Evolutionary conservation across 805 yeast species (phyloP).

Genomic region (Wickerhamiella dianesei): DNA sequence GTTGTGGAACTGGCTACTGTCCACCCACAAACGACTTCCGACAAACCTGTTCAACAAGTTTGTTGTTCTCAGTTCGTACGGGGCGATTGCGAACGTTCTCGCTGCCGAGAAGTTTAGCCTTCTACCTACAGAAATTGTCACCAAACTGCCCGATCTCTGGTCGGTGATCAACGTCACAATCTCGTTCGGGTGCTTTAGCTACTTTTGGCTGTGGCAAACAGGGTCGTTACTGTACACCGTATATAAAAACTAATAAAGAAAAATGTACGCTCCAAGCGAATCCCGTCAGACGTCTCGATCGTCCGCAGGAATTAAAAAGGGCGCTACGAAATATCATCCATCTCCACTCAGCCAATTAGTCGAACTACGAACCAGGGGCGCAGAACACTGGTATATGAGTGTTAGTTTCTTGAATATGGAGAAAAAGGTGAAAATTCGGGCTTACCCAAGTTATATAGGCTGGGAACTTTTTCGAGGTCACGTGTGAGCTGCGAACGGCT

Average conservation of each 20-base stretch:
- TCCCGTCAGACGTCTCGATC: not conserved
- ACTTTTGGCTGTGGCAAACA: constrained; percentile 70
- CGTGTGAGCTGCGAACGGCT: too few species aligned
- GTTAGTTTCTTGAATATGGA: not conserved
- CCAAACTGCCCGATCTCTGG: constrained; percentile 69
- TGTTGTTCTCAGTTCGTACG: constrained; percentile 39
- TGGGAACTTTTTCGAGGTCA: not conserved
- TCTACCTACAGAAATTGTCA: constrained; percentile 28
- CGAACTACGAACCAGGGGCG: not conserved
- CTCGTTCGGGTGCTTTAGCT: constrained; percentile 58
- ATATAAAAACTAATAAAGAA: not conserved
- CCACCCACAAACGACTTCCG: constrained; percentile 25
- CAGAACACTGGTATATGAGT: constrained; percentile 1
- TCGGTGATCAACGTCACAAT: constrained; percentile 59
- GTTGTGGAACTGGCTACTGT: constrained; percentile 57
- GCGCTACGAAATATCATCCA: not conserved
- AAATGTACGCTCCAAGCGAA: constrained; percentile 1
- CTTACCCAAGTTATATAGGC: not conserved
- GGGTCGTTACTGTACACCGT: constrained; percentile 8
- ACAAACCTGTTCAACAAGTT: constrained; percentile 35
- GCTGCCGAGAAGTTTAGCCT: constrained; percentile 40
- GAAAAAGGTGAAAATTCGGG: not conserved
- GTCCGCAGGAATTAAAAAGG: not conserved
- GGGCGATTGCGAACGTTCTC: constrained; percentile 40
- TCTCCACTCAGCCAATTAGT: constrained; percentile 2